phyloP scores from a whole-genome alignment of 2,329 filamentous ascomycete species.

The Pseudogymnoascus sp. region DNA sequence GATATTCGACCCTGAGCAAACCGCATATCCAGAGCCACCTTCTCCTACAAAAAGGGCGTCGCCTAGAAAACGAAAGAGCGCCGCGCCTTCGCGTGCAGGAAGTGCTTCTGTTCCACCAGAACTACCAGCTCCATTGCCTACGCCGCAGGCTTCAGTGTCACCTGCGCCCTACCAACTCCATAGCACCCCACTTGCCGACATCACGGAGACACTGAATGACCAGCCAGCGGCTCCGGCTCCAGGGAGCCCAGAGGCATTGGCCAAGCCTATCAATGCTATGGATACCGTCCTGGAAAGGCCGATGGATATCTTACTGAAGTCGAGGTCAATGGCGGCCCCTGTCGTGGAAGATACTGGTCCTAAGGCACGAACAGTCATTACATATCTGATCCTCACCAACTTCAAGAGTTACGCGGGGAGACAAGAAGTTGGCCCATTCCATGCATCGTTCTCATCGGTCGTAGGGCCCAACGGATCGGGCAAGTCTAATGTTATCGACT shows the following conservation, averaged over 20 bases:
- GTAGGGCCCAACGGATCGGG: constrained; percentile 97
- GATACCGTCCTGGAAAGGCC: constrained; percentile 76
- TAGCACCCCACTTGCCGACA: constrained; percentile 61
- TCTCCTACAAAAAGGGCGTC: constrained; percentile 49
- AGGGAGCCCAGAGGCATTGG: constrained; percentile 41
- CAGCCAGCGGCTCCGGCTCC: constrained; percentile 39
- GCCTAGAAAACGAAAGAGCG: constrained; percentile 61
- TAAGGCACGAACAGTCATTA: constrained; percentile 85
- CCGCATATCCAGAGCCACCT: constrained; percentile 38
- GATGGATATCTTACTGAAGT: constrained; percentile 89
- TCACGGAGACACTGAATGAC: constrained; percentile 62
- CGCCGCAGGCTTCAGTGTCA: constrained; percentile 48
- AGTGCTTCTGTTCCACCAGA: constrained; percentile 27
- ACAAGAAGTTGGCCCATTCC: constrained; percentile 93
- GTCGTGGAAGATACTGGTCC: constrained; percentile 68
- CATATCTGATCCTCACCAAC: constrained; percentile 84
- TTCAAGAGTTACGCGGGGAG: constrained; percentile 98
- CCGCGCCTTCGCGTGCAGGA: constrained; percentile 27
- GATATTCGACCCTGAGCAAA: constrained; percentile 49
- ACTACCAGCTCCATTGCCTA: constrained; percentile 34
- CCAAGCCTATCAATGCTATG: constrained; percentile 68
- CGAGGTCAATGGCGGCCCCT: constrained; percentile 60
- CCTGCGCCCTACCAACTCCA: constrained; percentile 46
- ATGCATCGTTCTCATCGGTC: constrained; percentile 93
- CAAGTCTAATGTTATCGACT: constrained; percentile 98